Percentiles rank a stretch among this genome's conserved stretches.
phyloP scores from a whole-genome alignment of 1,284 basidiomycete species.

The Apiotrichum veenhuisii region DNA sequence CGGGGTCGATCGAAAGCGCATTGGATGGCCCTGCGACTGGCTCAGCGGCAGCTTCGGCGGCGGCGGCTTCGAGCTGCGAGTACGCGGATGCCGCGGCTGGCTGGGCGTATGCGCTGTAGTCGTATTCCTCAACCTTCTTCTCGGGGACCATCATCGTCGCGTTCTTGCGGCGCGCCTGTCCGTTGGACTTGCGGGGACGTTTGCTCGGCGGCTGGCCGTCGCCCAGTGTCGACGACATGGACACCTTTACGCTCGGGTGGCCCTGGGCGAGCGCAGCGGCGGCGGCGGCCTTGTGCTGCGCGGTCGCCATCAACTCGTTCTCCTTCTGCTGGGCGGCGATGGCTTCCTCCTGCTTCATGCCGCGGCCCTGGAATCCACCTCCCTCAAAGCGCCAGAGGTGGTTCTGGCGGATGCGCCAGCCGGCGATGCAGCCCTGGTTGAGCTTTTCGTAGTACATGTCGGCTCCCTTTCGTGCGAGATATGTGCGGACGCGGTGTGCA shows the following conservation, averaged over 20 bases:
- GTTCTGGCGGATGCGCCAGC: constrained; percentile 47
- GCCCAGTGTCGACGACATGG: constrained; percentile 25
- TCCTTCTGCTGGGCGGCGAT: constrained; percentile 41
- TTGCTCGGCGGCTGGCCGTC: constrained; percentile 15
- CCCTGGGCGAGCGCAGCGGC: constrained; percentile 44
- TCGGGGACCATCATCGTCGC: background rate
- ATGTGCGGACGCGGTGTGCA: constrained; percentile 46
- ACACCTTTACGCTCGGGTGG: constrained; percentile 44
- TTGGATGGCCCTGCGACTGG: constrained; percentile 6
- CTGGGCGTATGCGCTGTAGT: constrained; percentile 14
- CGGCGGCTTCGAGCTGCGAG: background rate
- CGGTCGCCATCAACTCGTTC: constrained; percentile 37
- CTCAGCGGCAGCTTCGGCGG: constrained; percentile 1
- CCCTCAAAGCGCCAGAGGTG: constrained; percentile 48
- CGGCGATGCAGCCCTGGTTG: constrained; percentile 44
- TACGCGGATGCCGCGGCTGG: background rate
- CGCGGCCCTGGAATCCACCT: constrained; percentile 47
- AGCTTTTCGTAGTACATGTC: constrained; percentile 51
- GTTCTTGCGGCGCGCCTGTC: constrained; percentile 20
- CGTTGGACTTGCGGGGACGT: constrained; percentile 21
- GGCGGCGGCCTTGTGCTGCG: constrained; percentile 43
- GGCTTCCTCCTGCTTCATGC: constrained; percentile 49
- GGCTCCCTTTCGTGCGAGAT: constrained; percentile 47
- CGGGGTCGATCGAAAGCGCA: background rate
- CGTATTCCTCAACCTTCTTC: constrained; percentile 15